phyloP scores from a whole-genome alignment of 192 early-diverging fungal species.

The Coemansia sp. region DNA sequence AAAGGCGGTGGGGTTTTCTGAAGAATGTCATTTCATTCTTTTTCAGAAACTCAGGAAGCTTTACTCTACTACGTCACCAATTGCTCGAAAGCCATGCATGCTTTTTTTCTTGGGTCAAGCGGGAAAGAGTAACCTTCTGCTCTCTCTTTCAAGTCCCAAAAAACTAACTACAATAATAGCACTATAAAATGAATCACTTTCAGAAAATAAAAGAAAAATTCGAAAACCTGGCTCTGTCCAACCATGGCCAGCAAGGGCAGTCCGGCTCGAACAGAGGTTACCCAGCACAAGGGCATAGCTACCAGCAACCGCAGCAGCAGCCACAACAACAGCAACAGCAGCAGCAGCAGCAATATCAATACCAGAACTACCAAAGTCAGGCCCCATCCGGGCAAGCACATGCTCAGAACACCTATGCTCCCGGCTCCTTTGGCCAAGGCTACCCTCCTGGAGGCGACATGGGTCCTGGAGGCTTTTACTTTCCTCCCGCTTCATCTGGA shows the following conservation, averaged over 20 bases:
- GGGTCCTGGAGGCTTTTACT: conserved; percentile 28
- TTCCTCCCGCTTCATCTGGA: conserved; percentile 5
- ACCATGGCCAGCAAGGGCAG: conserved; percentile 8
- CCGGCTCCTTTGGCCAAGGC: not conserved
- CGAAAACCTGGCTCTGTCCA: conserved; percentile 28
- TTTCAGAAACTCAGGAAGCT: too few relatives aligned
- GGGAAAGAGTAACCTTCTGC: not conserved
- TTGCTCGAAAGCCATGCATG: not conserved
- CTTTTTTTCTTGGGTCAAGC: not conserved
- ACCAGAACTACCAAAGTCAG: not conserved
- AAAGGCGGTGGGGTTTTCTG: too few relatives aligned
- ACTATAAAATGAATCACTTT: conserved; percentile 24
- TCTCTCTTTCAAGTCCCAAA: not conserved
- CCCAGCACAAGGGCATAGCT: not conserved
- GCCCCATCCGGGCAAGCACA: not conserved
- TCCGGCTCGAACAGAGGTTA: not conserved
- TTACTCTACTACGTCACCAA: too few relatives aligned
- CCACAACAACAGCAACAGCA: not conserved
- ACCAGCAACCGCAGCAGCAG: conserved; percentile 6
- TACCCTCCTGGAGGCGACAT: conserved; percentile 7
- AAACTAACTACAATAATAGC: not conserved
- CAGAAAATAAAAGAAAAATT: conserved; percentile 45
- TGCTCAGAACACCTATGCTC: not conserved
- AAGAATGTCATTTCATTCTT: too few relatives aligned
- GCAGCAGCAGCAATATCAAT: not conserved